Evolutionary conservation across 2,329 filamentous ascomycete genomes (phyloP).

Genomic region (Colletotrichum cuscutae): DNA sequence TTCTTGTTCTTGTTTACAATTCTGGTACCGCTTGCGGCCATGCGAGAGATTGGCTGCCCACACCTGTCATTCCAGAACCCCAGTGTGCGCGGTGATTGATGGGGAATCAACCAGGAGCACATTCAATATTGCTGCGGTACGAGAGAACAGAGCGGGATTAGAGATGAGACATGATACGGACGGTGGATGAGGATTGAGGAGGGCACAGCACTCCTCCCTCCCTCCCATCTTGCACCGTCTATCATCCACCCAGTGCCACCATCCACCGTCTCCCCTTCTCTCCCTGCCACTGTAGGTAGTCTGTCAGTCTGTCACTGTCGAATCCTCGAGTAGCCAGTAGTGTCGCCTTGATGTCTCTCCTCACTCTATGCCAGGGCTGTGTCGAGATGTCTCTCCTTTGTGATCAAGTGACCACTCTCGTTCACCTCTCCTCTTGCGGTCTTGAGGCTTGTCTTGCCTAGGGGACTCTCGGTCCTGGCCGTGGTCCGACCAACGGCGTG

Average conservation of each 20-base stretch:
- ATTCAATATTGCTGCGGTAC: constrained; percentile 20
- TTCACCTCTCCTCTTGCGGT: background rate
- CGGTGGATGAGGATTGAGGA: background rate
- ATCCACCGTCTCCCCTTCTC: background rate
- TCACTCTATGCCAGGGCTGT: background rate
- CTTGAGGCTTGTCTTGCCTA: background rate
- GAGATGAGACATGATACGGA: constrained; percentile 11
- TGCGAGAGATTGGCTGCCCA: constrained; percentile 31
- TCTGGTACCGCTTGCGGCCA: constrained; percentile 24
- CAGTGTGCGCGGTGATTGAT: constrained; percentile 16
- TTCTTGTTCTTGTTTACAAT: constrained; percentile 5
- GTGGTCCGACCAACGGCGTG: constrained; percentile 23
- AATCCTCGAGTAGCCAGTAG: background rate
- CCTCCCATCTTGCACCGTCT: background rate
- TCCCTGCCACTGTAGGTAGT: constrained; percentile 2
- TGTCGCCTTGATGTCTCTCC: background rate
- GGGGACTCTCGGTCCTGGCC: constrained; percentile 16
- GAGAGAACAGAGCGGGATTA: constrained; percentile 21
- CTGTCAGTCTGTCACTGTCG: background rate
- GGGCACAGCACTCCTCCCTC: constrained; percentile 4
- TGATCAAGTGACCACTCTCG: constrained; percentile 25
- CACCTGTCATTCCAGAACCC: constrained; percentile 33
- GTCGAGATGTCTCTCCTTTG: constrained; percentile 28
- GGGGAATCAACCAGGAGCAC: constrained; percentile 5
- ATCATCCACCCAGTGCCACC: background rate